Percentiles rank a stretch among this genome's conserved stretches.
Evolutionary conservation across 371 early-diverging fungal genomes (phyloP).

Genomic region (Dinochytrium kinnereticum): DNA sequence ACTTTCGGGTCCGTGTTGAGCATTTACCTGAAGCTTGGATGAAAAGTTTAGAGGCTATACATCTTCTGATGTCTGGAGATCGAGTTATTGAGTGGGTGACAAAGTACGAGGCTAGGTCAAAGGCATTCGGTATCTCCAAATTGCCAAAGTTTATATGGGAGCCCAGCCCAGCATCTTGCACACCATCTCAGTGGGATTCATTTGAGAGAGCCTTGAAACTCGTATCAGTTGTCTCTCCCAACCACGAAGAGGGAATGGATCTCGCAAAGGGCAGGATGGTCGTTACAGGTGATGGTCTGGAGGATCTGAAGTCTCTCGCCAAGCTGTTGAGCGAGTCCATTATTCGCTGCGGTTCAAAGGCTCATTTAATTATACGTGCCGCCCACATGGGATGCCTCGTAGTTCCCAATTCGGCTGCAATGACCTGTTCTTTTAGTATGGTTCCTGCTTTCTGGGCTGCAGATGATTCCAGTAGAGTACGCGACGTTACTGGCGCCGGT

Average conservation of each 20-base stretch:
- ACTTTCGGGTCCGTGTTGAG: conserved; percentile 22
- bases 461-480: background rate
- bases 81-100: conserved; percentile 14
- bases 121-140: too few relatives aligned
- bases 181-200: conserved; percentile 12
- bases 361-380: conserved; percentile 23
- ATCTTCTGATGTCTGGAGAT: conserved; percentile 23
- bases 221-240: conserved; percentile 29
- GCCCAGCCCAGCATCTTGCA: conserved; percentile 32
- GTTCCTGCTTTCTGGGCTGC: conserved; percentile 28
- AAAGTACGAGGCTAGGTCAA: background rate
- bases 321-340: background rate
- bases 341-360: background rate
- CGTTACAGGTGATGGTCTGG: background rate
- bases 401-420: background rate
- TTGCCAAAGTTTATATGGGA: conserved; percentile 28
- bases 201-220: conserved; percentile 13
- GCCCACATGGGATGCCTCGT: conserved; percentile 32
- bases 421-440: too few relatives aligned
- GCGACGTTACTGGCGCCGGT: conserved; percentile 36
- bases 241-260: conserved; percentile 25
- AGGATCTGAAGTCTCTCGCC: background rate
- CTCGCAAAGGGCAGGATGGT: background rate
- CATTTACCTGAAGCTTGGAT: conserved; percentile 22
- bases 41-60: conserved; percentile 15